Conservation (phyloP, 805 yeast species). For the Candida mattraensis region DNA sequence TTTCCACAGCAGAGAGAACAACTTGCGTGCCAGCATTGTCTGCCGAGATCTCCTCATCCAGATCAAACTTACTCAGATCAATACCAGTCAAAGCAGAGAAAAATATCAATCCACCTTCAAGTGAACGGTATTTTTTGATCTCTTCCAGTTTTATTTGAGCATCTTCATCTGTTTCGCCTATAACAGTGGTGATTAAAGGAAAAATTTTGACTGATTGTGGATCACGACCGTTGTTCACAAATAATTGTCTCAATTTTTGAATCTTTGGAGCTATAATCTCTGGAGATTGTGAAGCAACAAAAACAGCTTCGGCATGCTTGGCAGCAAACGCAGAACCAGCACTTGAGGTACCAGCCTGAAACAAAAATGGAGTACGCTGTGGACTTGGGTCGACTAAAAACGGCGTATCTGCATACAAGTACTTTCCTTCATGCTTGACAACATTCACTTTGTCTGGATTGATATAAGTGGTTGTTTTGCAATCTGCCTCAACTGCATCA, state of each 20-base stretch:
- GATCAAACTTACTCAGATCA: constrained; percentile 36
- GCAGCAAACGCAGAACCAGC: constrained; percentile 34
- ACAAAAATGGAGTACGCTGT: constrained; percentile 32
- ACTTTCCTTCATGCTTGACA: constrained; percentile 31
- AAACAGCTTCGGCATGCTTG: constrained; percentile 32
- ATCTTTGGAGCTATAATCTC: constrained; percentile 16
- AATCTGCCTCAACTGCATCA: constrained; percentile 31
- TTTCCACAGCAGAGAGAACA: constrained; percentile 30
- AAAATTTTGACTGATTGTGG: constrained; percentile 9
- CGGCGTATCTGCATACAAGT: constrained; percentile 30
- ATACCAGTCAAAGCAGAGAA: constrained; percentile 35
- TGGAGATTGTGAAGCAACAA: constrained; percentile 27
- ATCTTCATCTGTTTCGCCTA: constrained; percentile 8
- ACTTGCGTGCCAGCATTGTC: constrained; percentile 25
- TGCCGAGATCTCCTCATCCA: constrained; percentile 31
- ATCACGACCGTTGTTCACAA: constrained; percentile 8
- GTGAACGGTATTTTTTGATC: constrained; percentile 10
- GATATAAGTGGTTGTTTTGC: constrained; percentile 31
- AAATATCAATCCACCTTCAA: constrained; percentile 12
- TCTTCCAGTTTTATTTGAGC: constrained; percentile 7
- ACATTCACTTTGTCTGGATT: constrained; percentile 26
- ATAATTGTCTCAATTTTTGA: constrained; percentile 7
- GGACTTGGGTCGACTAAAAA: constrained; percentile 31
- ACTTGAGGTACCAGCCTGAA: constrained; percentile 33
- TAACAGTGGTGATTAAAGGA: constrained; percentile 6